Evolutionary conservation across 176 grass and related monocot genomes (phyloP), one percentile per base, ranked within the genome.

Genomic region (Carex myosuroides): DNA sequence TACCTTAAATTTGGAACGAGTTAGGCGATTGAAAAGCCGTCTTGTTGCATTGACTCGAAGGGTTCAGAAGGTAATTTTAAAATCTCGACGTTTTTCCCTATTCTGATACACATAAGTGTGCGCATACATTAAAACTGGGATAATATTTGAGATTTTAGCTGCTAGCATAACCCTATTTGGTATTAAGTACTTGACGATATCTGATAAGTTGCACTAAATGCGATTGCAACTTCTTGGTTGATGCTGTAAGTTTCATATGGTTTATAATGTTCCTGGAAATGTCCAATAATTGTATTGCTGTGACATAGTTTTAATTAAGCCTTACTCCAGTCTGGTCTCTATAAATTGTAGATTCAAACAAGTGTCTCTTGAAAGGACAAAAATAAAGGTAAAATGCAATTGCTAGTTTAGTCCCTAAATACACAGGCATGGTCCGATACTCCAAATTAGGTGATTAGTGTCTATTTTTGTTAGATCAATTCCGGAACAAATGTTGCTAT

Each of bases 41-140:
- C 89, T 98, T 82, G 88, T 98, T 87, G 89, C 88, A 35, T 85
- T 98, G 82, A 98, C 91, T 81, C 89, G 89, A 48, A 98, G 92
- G 85, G 95, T 98, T 33, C 95, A 98, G 82, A 98, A 98, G 91
- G 95, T 95, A 87, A 85, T 85, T 85, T 42, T 84, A 60, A 24
- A 86, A 79, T 33, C 55, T 53, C 60, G 8, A 3, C 0, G 35
- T 62, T 24, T 78, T 16, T 55, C 64, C 29, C 72, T 84, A 70
- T 55, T 78, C 26, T 78, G 21, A 78, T 78, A 14, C 14, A 33
- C 20, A 7, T 52, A 56, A 30, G 1, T 78, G 22, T 9, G 22
- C 6, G 44, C 20, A 53, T 52, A 78, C 5, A 13, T 30, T 33
- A 33, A 53, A 78, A 57, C 48, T 35, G 14, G 11, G 24, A 57